Base-by-base conservation (phyloP, 805 yeast species). In the Barnettozyma wickerhamii region DNA sequence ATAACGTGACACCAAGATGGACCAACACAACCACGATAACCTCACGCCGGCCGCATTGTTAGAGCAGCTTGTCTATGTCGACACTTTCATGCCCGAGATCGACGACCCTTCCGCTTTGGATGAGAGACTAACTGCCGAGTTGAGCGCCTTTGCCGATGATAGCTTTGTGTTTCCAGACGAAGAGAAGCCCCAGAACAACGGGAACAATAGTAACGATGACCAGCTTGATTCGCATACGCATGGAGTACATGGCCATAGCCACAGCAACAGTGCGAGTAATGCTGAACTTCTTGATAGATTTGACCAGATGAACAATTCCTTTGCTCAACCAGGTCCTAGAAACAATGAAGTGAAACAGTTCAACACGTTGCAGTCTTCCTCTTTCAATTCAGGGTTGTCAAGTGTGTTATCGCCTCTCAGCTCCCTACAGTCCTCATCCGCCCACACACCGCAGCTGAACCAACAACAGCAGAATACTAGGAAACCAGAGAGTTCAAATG, bases 61-160 rank as follows among this genome's bases (percentile, higher is more conserved):
- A 40, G 95, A 84, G 56, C 95, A 84, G 64, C 66, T 84, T 42
- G 90, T 85, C 3, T 84, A 83, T 51, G 85, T 84, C 27, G 95
- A 84, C 56, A 82, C 81, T 46, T 82, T 84, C 54, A 75, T 84
- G 68, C 78, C 79, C 6, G 75, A 72, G 52, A 49, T 62, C 55
- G 66, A 64, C 46, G 62, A 65, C 64, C 65, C 64, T 6, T 49
- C 61, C 7, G 64, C 65, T 29, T 64, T 74, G 20, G 80, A 75
- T 49, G 79, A 74, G 46, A 72, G 75, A 38, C 51, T 75, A 19
- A 72, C 78, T 6, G 77, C 75, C 14, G 93, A 84, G 54, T 69
- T 84, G 47, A 84, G 87, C 14, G 90, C 89, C 1, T 84, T 84
- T 70, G 91, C 90, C 0, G 90, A 84, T 52, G 90, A 83, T 44